Evolutionary conservation across 345 rosid genomes (phyloP).

Genomic region (Melastoma malabathricum): DNA sequence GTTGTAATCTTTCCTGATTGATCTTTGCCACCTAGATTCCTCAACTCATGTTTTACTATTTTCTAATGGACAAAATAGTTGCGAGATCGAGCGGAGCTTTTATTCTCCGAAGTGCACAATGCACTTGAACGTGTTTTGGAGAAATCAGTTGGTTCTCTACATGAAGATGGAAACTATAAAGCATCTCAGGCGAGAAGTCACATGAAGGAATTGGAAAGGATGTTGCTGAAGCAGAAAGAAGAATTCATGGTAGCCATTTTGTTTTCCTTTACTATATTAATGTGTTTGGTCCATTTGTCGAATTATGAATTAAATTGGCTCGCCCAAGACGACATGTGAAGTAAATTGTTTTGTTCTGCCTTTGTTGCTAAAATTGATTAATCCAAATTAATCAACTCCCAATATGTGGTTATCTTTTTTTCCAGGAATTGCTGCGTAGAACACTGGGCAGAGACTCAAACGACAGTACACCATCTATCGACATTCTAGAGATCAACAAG

Average conservation of each 20-base stretch:
- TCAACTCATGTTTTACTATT: neutral
- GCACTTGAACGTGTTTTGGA: conserved; percentile 17
- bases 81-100: conserved; percentile 33
- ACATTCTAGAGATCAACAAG: conserved; percentile 74
- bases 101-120: conserved; percentile 51
- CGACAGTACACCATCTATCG: conserved; percentile 44
- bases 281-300: too few relatives aligned
- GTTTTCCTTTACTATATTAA: neutral
- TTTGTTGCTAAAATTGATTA: too few relatives aligned
- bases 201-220: conserved; percentile 39
- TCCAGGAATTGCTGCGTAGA: conserved; percentile 44
- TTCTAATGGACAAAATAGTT: conserved; percentile 30
- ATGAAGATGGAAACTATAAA: neutral
- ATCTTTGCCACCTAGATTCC: neutral
- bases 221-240: conserved; percentile 49
- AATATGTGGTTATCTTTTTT: too few relatives aligned
- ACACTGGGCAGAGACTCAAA: conserved; percentile 24
- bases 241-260: conserved; percentile 56
- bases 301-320: too few relatives aligned
- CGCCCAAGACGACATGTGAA: too few relatives aligned
- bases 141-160: too few relatives aligned
- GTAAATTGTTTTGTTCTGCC: neutral
- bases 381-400: too few relatives aligned
- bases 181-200: too few relatives aligned
- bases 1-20: neutral